Evolutionary conservation across 257 asterid genomes (phyloP).

Genomic region (Solanum verrucosum): DNA sequence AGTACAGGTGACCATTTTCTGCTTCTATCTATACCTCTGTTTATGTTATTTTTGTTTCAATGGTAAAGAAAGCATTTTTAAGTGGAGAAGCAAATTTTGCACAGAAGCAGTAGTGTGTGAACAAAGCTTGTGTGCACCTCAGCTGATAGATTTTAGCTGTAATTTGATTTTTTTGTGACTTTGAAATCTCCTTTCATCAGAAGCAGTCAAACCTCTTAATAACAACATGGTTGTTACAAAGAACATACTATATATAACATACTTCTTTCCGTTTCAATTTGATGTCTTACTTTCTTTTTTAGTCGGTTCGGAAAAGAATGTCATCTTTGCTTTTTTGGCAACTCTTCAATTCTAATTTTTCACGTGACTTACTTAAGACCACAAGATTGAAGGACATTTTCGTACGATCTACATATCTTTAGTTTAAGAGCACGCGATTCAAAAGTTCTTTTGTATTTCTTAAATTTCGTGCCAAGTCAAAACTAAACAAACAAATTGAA

Average conservation of each 20-base stretch:
- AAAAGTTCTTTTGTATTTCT: neutral
- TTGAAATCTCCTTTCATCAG: neutral
- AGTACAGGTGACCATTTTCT: slow-evolving; percentile 33
- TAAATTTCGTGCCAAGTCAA: neutral
- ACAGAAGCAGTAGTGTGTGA: neutral
- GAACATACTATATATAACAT: neutral
- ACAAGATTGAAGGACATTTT: neutral
- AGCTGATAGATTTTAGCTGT: neutral
- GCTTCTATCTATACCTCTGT: neutral
- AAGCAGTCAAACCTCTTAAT: neutral
- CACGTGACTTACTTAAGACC: neutral
- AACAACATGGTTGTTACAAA: neutral
- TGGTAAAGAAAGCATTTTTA: neutral
- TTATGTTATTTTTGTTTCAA: neutral
- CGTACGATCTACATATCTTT: neutral
- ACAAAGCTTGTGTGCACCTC: neutral
- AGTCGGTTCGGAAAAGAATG: neutral
- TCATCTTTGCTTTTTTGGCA: neutral
- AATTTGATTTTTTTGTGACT: neutral
- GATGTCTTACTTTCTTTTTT: neutral
- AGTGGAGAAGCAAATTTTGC: neutral
- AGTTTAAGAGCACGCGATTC: rapidly evolving
- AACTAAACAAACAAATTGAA: neutral
- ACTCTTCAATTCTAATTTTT: neutral
- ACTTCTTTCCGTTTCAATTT: neutral